Evolutionary conservation across 176 grass and related monocot species (phyloP), one percentile per base, ranked within the genome.

Genomic region (Bromus sterilis): DNA sequence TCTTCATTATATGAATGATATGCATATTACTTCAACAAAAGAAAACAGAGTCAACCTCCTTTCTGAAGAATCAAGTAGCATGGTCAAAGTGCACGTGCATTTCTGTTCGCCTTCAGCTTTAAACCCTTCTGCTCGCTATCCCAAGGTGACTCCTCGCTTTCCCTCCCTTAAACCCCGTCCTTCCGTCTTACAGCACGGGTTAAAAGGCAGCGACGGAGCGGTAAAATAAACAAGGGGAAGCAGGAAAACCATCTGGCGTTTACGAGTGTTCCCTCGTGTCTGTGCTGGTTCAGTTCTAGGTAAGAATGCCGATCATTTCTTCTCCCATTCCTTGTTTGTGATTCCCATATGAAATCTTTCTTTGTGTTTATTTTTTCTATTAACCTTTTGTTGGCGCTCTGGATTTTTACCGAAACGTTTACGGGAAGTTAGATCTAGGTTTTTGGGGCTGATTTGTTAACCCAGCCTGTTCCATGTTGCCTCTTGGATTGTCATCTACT

Each of bases 201-300:
- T 26, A 26, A 23, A 39, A 5, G 33, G 64, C 31, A 4, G 9
- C 3, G 6, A 24, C 2, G 20, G 10, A 39, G 14, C 28, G 14
- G 14, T 7, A 6, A 30, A 30, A 65, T 26, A 58, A 25, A 57
- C n/a, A 30, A 14, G 40, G 36, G 41, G 11, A 28, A 49, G 33
- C 58, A 7, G 64, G 37, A 32, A 64, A 26, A 1, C 64, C 34
- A 67, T 58, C 25, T 44, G 29, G 39, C 20, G 58, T 42, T 78
- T 75, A 58, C 71, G 75, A 21, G 75, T 34, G 28, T 26, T 84
- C 57, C 82, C 74, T 85, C 93, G 82, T 89, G 80, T n/a, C n/a
- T n/a, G n/a, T 56, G 30, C 29, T 18, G 42, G 61, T 78, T 80
- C 64, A 24, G 65, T 74, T 82, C 58, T 36, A 82, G 93, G 83